These are phyloP conservation scores for Tulasnella sp. DNA, from an alignment of 768 basidiomycete genomes.

Conservation along the genomic window DNA sequence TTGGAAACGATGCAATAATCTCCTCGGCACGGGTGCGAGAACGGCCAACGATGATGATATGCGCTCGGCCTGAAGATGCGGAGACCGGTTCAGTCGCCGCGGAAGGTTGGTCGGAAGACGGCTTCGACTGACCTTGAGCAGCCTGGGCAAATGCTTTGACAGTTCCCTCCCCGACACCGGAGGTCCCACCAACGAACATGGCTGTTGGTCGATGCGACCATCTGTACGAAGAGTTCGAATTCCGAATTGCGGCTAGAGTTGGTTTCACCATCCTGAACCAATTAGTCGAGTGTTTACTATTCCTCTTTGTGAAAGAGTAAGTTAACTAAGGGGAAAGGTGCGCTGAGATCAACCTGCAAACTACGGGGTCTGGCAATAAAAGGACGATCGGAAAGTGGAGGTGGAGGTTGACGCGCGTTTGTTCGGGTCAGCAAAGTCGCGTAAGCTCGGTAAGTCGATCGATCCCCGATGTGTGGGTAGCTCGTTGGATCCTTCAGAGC, in stretches of 20 bases:
- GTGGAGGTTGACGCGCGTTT: no score
- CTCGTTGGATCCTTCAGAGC: no score
- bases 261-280: background rate
- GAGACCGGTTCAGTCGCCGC: background rate
- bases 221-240: conserved; percentile 25
- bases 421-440: no score
- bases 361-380: no score
- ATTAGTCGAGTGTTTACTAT: background rate
- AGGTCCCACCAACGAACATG: conserved; percentile 36
- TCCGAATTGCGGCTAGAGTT: conserved; percentile 25
- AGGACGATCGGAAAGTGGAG: no score
- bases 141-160: conserved; percentile 32
- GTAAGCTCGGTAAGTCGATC: no score
- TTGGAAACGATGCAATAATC: conserved; percentile 38
- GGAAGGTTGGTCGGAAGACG: background rate
- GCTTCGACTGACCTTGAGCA: conserved; percentile 25
- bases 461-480: no score
- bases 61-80: conserved; percentile 12
- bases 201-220: conserved; percentile 33
- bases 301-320: background rate
- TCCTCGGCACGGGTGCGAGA: conserved; percentile 37
- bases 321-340: background rate
- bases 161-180: conserved; percentile 35
- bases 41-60: conserved; percentile 39
- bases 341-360: background rate